Conservation (phyloP, 371 early-diverging fungal species). For the Mortierella sp. region DNA sequence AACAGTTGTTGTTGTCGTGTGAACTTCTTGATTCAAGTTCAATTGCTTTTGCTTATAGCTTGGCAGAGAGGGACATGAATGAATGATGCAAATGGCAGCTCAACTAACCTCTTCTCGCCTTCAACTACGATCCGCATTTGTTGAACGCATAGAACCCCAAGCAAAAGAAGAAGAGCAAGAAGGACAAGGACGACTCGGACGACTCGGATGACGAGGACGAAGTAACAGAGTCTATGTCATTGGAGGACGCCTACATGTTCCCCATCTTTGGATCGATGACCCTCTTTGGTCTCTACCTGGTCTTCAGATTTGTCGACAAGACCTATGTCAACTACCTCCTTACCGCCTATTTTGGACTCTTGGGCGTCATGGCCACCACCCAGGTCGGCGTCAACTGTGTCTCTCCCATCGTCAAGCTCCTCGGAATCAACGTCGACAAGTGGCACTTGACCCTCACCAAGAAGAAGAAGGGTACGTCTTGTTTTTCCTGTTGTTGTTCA, state of each 20-base stretch:
- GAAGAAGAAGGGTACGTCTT: constrained; percentile 72
- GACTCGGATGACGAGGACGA: constrained; percentile 72
- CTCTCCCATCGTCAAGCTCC: constrained; percentile 63
- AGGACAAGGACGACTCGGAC: constrained; percentile 67
- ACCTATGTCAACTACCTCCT: constrained; percentile 89
- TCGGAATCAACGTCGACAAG: constrained; percentile 69
- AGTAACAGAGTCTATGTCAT: constrained; percentile 81
- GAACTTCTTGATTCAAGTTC: background rate
- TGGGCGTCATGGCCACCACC: constrained; percentile 85
- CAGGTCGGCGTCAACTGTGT: constrained; percentile 72
- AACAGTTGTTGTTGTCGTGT: background rate
- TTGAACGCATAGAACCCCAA: constrained; percentile 49
- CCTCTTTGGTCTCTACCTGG: constrained; percentile 87
- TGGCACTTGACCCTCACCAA: constrained; percentile 81
- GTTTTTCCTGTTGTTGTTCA: constrained; percentile 26
- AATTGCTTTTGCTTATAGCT: background rate
- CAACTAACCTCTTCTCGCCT: background rate
- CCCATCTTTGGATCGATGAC: constrained; percentile 92
- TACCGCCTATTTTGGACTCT: constrained; percentile 88
- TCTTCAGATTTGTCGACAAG: constrained; percentile 88
- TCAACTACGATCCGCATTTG: background rate
- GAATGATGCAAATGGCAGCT: background rate
- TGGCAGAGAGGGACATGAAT: background rate
- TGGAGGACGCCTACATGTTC: constrained; percentile 94
- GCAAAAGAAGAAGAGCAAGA: constrained; percentile 45